Conservation (phyloP, 345 rosid species). For the Corchorus olitorius region DNA sequence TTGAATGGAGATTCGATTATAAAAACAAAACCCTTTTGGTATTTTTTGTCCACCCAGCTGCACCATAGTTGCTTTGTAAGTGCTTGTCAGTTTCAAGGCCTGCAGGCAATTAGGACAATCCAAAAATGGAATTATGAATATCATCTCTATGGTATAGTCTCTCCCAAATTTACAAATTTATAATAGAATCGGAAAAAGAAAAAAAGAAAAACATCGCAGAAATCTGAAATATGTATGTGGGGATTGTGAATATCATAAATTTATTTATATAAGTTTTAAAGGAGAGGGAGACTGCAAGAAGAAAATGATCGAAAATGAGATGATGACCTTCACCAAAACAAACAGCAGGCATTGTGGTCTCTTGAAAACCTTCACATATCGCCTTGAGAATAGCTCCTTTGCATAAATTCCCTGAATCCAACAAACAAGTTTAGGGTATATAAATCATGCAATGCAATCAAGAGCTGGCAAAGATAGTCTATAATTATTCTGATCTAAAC, state of each 20-base stretch:
- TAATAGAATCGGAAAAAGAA: neutral
- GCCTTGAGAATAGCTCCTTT: constrained; percentile 90
- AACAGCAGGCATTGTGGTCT: constrained; percentile 90
- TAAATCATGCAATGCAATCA: neutral
- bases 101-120: constrained; percentile 35
- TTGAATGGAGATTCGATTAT: too few relatives aligned
- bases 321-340: constrained; percentile 75
- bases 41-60: constrained; percentile 80
- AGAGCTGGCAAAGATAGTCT: neutral
- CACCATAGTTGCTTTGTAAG: constrained; percentile 79
- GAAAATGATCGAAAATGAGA: neutral
- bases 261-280: neutral
- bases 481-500: constrained; percentile 32
- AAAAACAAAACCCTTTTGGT: too few relatives aligned
- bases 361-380: constrained; percentile 89
- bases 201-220: neutral
- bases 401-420: constrained; percentile 75
- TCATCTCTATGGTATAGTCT: neutral
- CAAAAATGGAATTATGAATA: neutral
- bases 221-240: neutral
- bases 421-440: neutral
- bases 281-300: neutral
- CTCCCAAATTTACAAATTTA: neutral
- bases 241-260: neutral
- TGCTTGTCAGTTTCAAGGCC: constrained; percentile 91